These are phyloP conservation scores for Sporisorium scitamineum DNA, from an alignment of 1,284 basidiomycete species.

Conservation along the genomic window DNA sequence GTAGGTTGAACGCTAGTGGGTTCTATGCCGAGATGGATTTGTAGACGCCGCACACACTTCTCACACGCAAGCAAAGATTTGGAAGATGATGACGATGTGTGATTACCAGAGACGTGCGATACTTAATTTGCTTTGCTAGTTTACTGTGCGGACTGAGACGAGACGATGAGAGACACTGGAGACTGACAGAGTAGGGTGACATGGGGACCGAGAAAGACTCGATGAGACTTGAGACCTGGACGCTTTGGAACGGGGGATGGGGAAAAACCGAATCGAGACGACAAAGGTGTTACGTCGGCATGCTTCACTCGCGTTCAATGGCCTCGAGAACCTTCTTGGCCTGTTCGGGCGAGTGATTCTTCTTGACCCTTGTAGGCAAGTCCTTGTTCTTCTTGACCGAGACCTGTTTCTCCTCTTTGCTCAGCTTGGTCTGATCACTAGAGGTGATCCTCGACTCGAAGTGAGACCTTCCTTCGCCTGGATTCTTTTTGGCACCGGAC, in stretches of 20 bases:
- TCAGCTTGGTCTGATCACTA: constrained; percentile 17
- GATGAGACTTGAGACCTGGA: neutral
- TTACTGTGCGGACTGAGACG: neutral
- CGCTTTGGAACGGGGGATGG: too few species aligned
- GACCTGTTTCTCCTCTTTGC: constrained; percentile 22
- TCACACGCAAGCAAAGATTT: neutral
- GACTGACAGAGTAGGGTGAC: neutral
- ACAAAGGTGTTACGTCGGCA: neutral
- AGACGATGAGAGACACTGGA: neutral
- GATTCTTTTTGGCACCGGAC: constrained; percentile 43
- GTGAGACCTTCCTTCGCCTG: constrained; percentile 36
- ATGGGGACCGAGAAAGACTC: neutral
- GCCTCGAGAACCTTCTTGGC: constrained; percentile 37
- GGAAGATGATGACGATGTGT: neutral
- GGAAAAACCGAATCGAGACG: too few species aligned
- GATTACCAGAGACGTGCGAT: neutral
- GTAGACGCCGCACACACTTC: neutral
- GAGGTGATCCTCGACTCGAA: constrained; percentile 21
- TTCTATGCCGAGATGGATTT: constrained; percentile 42
- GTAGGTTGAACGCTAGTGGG: constrained; percentile 29
- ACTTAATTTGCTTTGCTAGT: constrained; percentile 2
- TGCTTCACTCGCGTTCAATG: constrained; percentile 5
- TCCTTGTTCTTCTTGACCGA: constrained; percentile 49
- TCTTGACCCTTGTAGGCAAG: constrained; percentile 36
- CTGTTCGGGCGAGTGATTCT: constrained; percentile 42